Evolutionary conservation across 345 rosid species (phyloP), one percentile per base, ranked within the genome.

Genomic region (Luvunga scandens): DNA sequence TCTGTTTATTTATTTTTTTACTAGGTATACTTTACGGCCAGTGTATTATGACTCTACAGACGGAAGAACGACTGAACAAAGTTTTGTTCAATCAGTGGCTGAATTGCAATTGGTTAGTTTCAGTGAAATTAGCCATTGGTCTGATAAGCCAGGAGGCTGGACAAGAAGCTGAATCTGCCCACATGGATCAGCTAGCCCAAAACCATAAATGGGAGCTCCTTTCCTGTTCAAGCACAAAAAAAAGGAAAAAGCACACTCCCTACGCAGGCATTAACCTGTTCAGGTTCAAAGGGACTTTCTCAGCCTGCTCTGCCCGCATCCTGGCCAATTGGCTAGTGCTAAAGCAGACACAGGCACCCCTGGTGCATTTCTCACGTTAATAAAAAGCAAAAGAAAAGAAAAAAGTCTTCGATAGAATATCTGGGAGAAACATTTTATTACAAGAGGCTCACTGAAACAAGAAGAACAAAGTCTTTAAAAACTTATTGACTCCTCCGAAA

Each of bases 271-370:
- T 96, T 94, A 92, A 86, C 99, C 99, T 91, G 99, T 89, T 96
- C 99, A 96, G 99, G 99, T 94, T 92, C 99, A 82, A 94, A 96
- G 99, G 99, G 98, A 92, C 99, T 92, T 88, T 96, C 99, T 94
- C 99, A 96, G 99, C 99, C 98, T 87, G 86, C 79, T 76, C 89
- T 83, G 84, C 89, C 72, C 73, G 67, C 77, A 66, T 74, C 73
- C 27, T 67, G 53, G 86, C 80, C 62, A 72, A 75, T 69, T 56
- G 71, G 86, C 75, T 45, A 69, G 83, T 73, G 73, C 75, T 83
- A 70, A 66, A 39, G 88, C 92, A 79, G 92, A 84, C 81, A 71
- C 93, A 90, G 95, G 92, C 94, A 94, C 95, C 99, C 98, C 99
- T 84, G 98, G 99, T 94, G 99, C 99, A 83, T 85, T 89, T 87